A percentile compares a stretch with the other conserved stretches of the same genome.
Conservation (phyloP, 2,329 filamentous ascomycete genomes). For the Colletotrichum chlorophyti region DNA sequence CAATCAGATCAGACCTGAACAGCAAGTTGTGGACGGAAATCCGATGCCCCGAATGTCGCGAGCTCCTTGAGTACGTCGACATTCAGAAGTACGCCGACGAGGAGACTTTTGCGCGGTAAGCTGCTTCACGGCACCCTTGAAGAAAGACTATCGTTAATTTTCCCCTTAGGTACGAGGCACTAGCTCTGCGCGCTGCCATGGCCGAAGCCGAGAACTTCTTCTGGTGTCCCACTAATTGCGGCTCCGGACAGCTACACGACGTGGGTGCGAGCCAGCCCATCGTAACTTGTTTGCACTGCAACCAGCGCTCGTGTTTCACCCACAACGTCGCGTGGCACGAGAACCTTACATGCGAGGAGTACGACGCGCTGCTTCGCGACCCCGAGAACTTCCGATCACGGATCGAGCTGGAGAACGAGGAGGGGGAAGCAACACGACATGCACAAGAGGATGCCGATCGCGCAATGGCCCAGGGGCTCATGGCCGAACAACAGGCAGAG, state of each 20-base stretch:
- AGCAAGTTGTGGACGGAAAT: constrained; percentile 51
- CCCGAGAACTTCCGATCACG: constrained; percentile 45
- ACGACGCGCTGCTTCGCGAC: constrained; percentile 45
- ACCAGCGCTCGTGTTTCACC: constrained; percentile 48
- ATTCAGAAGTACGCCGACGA: constrained; percentile 52
- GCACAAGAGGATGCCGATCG: constrained; percentile 55
- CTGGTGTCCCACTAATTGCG: constrained; percentile 61
- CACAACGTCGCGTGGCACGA: constrained; percentile 51
- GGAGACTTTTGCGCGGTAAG: constrained; percentile 50
- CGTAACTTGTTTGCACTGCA: constrained; percentile 48
- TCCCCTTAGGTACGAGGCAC: constrained; percentile 46
- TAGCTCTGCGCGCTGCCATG: constrained; percentile 51
- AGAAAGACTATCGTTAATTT: not conserved
- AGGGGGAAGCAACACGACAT: constrained; percentile 50
- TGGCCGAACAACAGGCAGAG: constrained; percentile 39
- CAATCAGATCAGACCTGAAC: constrained; percentile 42
- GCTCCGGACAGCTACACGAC: constrained; percentile 58
- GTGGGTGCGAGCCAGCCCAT: constrained; percentile 46
- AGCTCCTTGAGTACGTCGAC: constrained; percentile 48
- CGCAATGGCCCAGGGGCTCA: constrained; percentile 40
- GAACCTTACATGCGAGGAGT: constrained; percentile 49
- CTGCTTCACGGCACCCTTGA: not conserved
- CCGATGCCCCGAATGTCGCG: constrained; percentile 58
- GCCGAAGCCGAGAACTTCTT: constrained; percentile 52
- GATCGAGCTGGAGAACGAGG: constrained; percentile 48